Evolutionary conservation across 306 rosid genomes (phyloP).

Genomic region (Cercis canadensis): DNA sequence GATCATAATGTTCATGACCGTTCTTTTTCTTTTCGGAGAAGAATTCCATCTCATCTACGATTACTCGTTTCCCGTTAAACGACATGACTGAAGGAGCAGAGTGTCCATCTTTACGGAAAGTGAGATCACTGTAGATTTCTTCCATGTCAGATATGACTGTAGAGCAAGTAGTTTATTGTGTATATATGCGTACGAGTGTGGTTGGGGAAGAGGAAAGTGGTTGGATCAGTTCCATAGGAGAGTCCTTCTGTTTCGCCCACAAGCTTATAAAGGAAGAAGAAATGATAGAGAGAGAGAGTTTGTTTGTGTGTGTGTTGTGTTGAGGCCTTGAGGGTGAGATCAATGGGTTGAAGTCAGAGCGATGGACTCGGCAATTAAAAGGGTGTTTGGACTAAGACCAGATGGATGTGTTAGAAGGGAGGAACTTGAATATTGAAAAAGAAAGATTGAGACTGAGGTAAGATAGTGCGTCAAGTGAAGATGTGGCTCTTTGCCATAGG

Average conservation of each 20-base stretch:
- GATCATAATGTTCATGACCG: conserved; percentile 21
- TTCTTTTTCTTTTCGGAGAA: conserved; percentile 37
- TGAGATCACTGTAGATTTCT: no score
- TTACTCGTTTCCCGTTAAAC: conserved; percentile 36
- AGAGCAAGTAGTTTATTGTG: no score
- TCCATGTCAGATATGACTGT: no score
- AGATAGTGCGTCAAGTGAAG: conserved; percentile 60
- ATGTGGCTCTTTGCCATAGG: conserved; percentile 34
- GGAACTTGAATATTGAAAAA: conserved; percentile 24
- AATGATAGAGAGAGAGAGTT: conserved; percentile 10
- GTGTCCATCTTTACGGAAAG: background rate
- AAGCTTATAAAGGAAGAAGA: conserved; percentile 20
- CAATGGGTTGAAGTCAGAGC: conserved; percentile 48
- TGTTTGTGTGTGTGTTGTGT: background rate
- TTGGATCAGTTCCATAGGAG: conserved; percentile 40
- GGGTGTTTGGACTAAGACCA: conserved; percentile 69
- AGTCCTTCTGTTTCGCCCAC: conserved; percentile 31
- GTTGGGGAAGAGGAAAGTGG: conserved; percentile 18
- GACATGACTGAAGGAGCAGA: conserved; percentile 35
- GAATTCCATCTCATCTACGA: conserved; percentile 63
- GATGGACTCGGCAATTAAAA: conserved; percentile 66
- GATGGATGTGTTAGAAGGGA: conserved; percentile 6
- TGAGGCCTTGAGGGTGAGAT: conserved; percentile 1
- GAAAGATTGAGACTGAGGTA: conserved; percentile 39
- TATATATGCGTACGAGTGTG: background rate